phyloP scores from a whole-genome alignment of 495 filamentous ascomycete species.

The Aspergillus egyptiacus region DNA sequence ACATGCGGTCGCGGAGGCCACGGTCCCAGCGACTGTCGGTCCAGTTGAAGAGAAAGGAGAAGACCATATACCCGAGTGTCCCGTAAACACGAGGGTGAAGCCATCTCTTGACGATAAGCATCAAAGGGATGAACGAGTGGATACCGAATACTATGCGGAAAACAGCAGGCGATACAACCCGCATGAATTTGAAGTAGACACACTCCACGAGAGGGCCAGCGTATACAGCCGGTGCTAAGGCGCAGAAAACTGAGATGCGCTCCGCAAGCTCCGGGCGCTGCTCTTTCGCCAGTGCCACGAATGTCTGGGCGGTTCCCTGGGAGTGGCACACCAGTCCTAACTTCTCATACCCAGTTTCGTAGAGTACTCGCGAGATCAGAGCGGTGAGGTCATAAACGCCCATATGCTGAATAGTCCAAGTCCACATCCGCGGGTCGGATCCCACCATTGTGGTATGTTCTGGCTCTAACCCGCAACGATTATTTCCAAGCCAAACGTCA shows the following conservation, averaged over 20 bases:
- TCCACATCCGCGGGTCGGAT: constrained; percentile 89
- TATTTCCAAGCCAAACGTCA: constrained; percentile 96
- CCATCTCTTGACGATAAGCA: constrained; percentile 74
- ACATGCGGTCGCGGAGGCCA: constrained; percentile 73
- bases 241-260: constrained; percentile 86
- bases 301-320: constrained; percentile 86
- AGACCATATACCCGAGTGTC: constrained; percentile 83
- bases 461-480: constrained; percentile 80
- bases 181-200: constrained; percentile 92
- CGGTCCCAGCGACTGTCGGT: constrained; percentile 81
- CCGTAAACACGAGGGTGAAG: constrained; percentile 68
- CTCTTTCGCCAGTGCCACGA: constrained; percentile 86
- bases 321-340: constrained; percentile 81
- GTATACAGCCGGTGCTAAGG: constrained; percentile 86
- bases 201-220: constrained; percentile 81
- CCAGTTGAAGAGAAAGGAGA: constrained; percentile 88
- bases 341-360: constrained; percentile 77
- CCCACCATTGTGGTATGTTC: constrained; percentile 64
- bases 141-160: constrained; percentile 88
- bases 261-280: constrained; percentile 84
- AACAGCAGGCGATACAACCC: constrained; percentile 62
- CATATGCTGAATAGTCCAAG: constrained; percentile 95
- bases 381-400: constrained; percentile 87
- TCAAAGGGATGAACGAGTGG: constrained; percentile 90
- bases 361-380: constrained; percentile 74